Conservation (phyloP, 768 basidiomycete species). For the Agrocybe praecox region DNA sequence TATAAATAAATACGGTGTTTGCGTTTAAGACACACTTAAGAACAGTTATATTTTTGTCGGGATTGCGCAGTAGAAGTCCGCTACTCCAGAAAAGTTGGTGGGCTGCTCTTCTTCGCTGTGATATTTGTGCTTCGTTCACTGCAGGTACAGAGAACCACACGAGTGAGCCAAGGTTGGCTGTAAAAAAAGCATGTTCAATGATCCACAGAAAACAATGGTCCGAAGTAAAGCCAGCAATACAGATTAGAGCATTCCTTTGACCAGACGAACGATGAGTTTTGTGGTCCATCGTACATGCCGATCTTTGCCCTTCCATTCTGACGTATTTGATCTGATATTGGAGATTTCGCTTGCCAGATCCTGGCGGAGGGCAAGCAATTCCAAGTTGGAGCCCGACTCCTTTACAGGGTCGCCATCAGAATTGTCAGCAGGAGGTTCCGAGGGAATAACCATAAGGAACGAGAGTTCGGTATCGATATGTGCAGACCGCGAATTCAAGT, state of each 20-base stretch:
- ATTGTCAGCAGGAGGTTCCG: slow-evolving; percentile 19
- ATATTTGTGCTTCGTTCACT: too few species aligned
- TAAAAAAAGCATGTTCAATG: too few species aligned
- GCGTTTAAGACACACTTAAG: too few species aligned
- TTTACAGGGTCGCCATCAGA: slow-evolving; percentile 9
- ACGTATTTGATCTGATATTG: slow-evolving; percentile 49
- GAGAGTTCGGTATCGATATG: slow-evolving; percentile 92
- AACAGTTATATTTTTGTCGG: too few species aligned
- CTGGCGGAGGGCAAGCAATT: slow-evolving; percentile 37
- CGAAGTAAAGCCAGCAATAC: not conserved
- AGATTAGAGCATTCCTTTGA: slow-evolving; percentile 69
- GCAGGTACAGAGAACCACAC: too few species aligned
- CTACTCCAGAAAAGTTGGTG: too few species aligned
- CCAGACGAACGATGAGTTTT: slow-evolving; percentile 59
- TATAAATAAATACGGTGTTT: too few species aligned
- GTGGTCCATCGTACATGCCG: slow-evolving; percentile 66
- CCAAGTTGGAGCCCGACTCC: slow-evolving; percentile 2
- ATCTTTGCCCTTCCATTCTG: slow-evolving; percentile 59
- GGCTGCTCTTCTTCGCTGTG: too few species aligned
- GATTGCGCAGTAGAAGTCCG: too few species aligned
- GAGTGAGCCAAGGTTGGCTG: too few species aligned
- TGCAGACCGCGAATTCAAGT: slow-evolving; percentile 89
- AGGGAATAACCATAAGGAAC: slow-evolving; percentile 78
- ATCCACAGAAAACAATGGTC: too few species aligned
- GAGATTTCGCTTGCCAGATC: slow-evolving; percentile 57